A percentile compares a stretch with the other conserved stretches of the same genome.
Conservation (phyloP, 2,329 filamentous ascomycete genomes). For the Beauveria australis region DNA sequence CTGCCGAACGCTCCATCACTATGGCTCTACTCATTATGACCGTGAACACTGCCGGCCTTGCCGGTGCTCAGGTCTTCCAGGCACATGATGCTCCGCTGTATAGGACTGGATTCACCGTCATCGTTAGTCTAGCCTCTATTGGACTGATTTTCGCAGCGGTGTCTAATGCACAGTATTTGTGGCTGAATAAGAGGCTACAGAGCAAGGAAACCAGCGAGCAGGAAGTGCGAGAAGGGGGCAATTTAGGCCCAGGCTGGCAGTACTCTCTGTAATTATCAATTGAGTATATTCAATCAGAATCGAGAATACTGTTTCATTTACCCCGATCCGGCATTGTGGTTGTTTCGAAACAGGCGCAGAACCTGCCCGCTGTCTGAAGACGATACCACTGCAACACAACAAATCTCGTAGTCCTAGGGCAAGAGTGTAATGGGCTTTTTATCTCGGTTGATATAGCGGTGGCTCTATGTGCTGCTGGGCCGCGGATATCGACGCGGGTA, state of each 20-base stretch:
- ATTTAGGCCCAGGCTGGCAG: not conserved
- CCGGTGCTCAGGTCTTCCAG: constrained; percentile 24
- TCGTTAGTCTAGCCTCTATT: constrained; percentile 19
- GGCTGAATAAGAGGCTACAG: constrained; percentile 25
- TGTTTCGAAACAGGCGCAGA: no score
- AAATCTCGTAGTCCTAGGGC: no score
- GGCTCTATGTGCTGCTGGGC: no score
- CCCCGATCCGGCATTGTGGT: no score
- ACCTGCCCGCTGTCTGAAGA: no score
- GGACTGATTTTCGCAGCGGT: constrained; percentile 15
- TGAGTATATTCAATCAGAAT: no score
- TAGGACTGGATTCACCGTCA: constrained; percentile 20
- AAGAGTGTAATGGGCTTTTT: no score
- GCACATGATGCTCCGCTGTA: constrained; percentile 22
- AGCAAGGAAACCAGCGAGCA: not conserved
- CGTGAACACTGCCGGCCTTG: constrained; percentile 23
- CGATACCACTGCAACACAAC: no score
- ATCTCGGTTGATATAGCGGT: no score
- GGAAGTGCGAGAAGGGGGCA: not conserved
- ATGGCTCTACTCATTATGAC: constrained; percentile 27
- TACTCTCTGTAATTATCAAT: not conserved
- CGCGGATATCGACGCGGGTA: no score
- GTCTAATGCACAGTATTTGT: constrained; percentile 25
- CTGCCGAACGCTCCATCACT: constrained; percentile 23
- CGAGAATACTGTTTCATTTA: no score